Evolutionary conservation across 2,329 filamentous ascomycete species (phyloP), one percentile per base, ranked within the genome.

Genomic region (Talaromyces rugulosus): DNA sequence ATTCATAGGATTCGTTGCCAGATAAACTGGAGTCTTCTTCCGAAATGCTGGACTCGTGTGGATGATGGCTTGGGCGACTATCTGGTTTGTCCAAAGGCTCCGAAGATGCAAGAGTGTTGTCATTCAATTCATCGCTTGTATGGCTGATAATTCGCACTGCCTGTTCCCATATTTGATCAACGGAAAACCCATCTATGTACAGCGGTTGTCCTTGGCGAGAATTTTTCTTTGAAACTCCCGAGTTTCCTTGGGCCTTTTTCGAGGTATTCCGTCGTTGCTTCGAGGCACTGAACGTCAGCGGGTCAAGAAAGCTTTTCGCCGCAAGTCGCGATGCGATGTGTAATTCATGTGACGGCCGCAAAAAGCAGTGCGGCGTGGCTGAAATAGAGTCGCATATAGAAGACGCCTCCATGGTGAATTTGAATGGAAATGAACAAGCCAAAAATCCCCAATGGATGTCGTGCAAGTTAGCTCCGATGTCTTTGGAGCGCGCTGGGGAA

Each of bases 141-240:
- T 87, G 85, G 65, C 89, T 83, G 62, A 98, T 87, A 23, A 98
- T 91, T 69, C 90, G 87, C 71, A 88, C 89, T 8, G 92, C 90
- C 78, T 99, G 95, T 75, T 97, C 91, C 90, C 94, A 99, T 51
- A 99, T 88, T 76, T 98, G 94, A 23, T 88, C 86, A 11, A 90
- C 88, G 69, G 90, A 90, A 68, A 98, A 96, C 0, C 94, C 95
- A 62, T 96, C 87, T 6, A 92, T 81, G 73, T 97, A 90, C 16
- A 99, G 81, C 75, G 90, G 92, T 69, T 90, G 88, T 27, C 18
- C 18, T 27, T 47, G 36, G 71, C 74, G 53, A 83, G 81, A 8
- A 81, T 95, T 96, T 80, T 96, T 96, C 75, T 85, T 88, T 4
- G 40, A 9, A 56, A 56, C 27, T 14, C 58, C 58, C 18, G 50